These are phyloP conservation scores for Fusarium albidum DNA, from an alignment of 2,329 filamentous ascomycete genomes.

Conservation along the genomic window DNA sequence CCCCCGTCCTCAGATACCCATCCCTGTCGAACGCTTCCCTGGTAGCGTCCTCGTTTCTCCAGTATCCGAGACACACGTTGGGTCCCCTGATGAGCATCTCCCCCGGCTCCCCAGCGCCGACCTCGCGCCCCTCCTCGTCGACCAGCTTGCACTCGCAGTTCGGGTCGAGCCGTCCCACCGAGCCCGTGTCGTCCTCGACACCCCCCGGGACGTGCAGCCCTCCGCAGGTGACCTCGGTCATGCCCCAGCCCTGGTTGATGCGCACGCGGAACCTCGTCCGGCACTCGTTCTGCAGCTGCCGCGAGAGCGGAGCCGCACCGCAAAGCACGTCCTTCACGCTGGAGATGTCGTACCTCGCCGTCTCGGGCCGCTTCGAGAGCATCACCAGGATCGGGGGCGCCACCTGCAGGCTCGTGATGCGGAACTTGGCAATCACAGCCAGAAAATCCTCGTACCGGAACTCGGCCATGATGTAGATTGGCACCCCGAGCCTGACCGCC, in stretches of 20 bases:
- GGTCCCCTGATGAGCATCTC: constrained; percentile 64
- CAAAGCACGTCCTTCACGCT: constrained; percentile 56
- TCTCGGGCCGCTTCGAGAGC: constrained; percentile 65
- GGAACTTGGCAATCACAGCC: constrained; percentile 56
- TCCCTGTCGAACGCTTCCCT: constrained; percentile 57
- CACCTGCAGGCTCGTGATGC: constrained; percentile 61
- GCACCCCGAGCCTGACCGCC: constrained; percentile 51
- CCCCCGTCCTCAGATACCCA: constrained; percentile 68
- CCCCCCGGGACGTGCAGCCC: constrained; percentile 53
- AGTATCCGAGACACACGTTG: constrained; percentile 67
- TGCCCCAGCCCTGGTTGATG: constrained; percentile 65
- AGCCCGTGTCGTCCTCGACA: constrained; percentile 49
- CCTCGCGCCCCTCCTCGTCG: constrained; percentile 60
- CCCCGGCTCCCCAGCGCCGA: constrained; percentile 55
- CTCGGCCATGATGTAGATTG: constrained; percentile 66
- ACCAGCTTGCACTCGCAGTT: constrained; percentile 63
- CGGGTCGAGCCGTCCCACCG: constrained; percentile 61
- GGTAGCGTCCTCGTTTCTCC: constrained; percentile 64
- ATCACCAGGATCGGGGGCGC: constrained; percentile 68
- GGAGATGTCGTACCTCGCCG: constrained; percentile 60
- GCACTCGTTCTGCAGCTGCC: constrained; percentile 55
- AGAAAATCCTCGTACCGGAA: constrained; percentile 64
- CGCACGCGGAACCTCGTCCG: constrained; percentile 50
- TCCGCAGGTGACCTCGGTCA: constrained; percentile 62
- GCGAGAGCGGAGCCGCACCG: constrained; percentile 62